These are phyloP conservation scores for Dimocarpus longan DNA, from an alignment of 345 rosid genomes.

Conservation along the genomic window DNA sequence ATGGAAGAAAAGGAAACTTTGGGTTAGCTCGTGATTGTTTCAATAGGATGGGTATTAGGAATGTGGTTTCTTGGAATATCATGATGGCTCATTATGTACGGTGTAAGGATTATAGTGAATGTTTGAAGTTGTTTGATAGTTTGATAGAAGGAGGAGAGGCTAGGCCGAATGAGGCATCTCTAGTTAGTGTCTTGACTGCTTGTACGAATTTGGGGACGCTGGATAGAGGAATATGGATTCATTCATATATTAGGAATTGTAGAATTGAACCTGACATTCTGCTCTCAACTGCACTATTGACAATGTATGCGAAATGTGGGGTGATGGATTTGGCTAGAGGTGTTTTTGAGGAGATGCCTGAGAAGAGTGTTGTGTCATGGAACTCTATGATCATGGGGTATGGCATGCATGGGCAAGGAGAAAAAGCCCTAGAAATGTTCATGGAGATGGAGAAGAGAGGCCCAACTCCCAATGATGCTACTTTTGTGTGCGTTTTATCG, in stretches of 20 bases:
- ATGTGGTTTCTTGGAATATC: conserved; percentile 61
- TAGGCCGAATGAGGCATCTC: conserved; percentile 55
- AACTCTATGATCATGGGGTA: conserved; percentile 71
- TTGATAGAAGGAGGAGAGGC: conserved; percentile 44
- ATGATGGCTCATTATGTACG: conserved; percentile 58
- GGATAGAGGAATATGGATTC: conserved; percentile 51
- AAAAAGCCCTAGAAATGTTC: conserved; percentile 56
- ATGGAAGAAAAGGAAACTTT: conserved; percentile 42
- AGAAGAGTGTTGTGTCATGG: conserved; percentile 52
- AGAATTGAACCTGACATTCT: conserved; percentile 43
- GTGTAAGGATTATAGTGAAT: conserved; percentile 45
- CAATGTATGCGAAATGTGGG: conserved; percentile 50
- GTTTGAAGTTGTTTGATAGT: conserved; percentile 54
- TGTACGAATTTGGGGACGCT: conserved; percentile 51
- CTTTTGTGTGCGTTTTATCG: conserved; percentile 56
- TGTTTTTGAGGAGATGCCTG: conserved; percentile 45
- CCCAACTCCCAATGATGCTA: conserved; percentile 46
- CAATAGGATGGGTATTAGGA: conserved; percentile 51
- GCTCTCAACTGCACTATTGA: conserved; percentile 63
- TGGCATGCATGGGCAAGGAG: conserved; percentile 57
- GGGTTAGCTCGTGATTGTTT: conserved; percentile 40
- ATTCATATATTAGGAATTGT: conserved; percentile 45
- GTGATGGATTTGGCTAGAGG: conserved; percentile 44
- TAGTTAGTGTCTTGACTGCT: conserved; percentile 60
- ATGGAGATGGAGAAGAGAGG: conserved; percentile 53